Conservation (phyloP, 305 asterid species). For the Rubia balearica region DNA sequence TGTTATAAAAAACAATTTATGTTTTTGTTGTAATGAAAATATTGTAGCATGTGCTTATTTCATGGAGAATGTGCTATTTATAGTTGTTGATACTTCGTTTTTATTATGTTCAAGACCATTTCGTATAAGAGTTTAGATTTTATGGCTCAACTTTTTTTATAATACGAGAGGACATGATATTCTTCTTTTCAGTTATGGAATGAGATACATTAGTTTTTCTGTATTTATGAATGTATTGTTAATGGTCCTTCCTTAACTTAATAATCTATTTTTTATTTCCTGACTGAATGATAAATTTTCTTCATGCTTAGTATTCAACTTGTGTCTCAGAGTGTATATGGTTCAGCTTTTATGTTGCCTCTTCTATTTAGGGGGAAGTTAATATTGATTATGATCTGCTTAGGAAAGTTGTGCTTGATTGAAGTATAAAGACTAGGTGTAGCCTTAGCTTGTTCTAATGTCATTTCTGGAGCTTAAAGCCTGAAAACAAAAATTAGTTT, state of each 20-base stretch:
- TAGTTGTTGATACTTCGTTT: not conserved
- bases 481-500: not conserved
- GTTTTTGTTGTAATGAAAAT: not conserved
- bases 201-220: not conserved
- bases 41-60: not conserved
- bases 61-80: not conserved
- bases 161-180: not conserved
- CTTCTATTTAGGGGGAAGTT: not conserved
- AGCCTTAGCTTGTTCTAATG: conserved; percentile 4
- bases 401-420: not conserved
- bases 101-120: not conserved
- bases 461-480: conserved; percentile 2
- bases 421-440: not conserved
- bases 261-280: not conserved
- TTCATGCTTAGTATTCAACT: not conserved
- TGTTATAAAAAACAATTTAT: not conserved
- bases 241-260: not conserved
- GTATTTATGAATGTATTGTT: not conserved
- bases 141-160: not conserved
- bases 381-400: not conserved
- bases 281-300: not conserved
- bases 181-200: not conserved
- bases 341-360: not conserved
- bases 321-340: not conserved
- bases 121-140: not conserved